Evolutionary conservation across 768 basidiomycete genomes (phyloP).

Genomic region (Daedalea quercina): DNA sequence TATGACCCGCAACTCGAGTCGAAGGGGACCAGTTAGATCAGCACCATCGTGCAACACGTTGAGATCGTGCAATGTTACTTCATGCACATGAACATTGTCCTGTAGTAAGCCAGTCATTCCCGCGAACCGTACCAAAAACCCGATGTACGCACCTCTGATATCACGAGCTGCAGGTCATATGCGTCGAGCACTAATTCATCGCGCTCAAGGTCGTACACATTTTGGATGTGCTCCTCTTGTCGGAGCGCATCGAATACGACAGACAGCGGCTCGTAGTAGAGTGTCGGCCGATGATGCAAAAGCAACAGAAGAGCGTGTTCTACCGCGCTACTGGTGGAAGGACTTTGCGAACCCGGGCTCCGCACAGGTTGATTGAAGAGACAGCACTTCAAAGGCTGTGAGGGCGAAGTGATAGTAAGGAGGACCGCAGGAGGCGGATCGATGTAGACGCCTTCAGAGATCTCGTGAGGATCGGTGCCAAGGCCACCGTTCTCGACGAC

Average conservation of each 20-base stretch:
- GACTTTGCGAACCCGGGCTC: slow-evolving; percentile 11
- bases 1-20: slow-evolving; percentile 42
- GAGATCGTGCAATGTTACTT: slow-evolving; percentile 67
- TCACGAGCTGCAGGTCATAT: slow-evolving; percentile 55
- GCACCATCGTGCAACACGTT: slow-evolving; percentile 64
- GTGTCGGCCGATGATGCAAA: slow-evolving; percentile 55
- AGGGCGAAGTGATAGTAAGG: slow-evolving; percentile 34
- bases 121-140: background rate
- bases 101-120: slow-evolving; percentile 22
- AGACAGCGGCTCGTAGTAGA: slow-evolving; percentile 73
- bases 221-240: slow-evolving; percentile 46
- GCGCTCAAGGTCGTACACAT: slow-evolving; percentile 40
- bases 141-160: slow-evolving; percentile 53
- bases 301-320: slow-evolving; percentile 29
- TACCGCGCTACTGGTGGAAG: slow-evolving; percentile 6
- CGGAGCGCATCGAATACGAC: slow-evolving; percentile 68
- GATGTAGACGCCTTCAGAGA: slow-evolving; percentile 51
- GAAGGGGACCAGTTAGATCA: slow-evolving; percentile 55
- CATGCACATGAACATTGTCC: slow-evolving; percentile 66
- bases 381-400: slow-evolving; percentile 34
- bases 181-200: slow-evolving; percentile 66
- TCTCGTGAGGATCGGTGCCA: slow-evolving; percentile 13
- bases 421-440: slow-evolving; percentile 71
- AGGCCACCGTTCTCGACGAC: background rate
- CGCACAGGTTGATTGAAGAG: slow-evolving; percentile 50